phyloP scores from a whole-genome alignment of 2,329 filamentous ascomycete genomes.

The Endocalyx cinctus region DNA sequence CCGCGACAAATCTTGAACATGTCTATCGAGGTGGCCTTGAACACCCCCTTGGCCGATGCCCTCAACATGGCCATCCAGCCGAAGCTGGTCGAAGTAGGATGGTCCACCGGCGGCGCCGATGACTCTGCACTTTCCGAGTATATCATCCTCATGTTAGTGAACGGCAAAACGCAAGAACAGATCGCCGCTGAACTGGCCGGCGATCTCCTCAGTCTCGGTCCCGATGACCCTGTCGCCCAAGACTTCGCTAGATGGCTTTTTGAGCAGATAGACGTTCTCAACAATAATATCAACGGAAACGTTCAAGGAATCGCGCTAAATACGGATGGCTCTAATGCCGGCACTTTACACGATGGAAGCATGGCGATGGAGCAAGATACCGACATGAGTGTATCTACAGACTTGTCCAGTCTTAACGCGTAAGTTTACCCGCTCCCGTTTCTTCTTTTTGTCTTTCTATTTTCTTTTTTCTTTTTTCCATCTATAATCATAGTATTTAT shows the following conservation, averaged over 20 bases:
- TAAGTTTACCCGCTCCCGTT: conserved; percentile 37
- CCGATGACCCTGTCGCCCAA: conserved; percentile 76
- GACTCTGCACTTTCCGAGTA: conserved; percentile 89
- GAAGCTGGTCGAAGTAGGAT: conserved; percentile 89
- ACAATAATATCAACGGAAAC: conserved; percentile 55
- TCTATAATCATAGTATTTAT: too few species aligned
- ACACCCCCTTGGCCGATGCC: conserved; percentile 79
- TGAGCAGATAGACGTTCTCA: conserved; percentile 68
- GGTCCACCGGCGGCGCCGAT: conserved; percentile 73
- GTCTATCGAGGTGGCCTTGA: conserved; percentile 71
- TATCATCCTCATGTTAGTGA: conserved; percentile 94
- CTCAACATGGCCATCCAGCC: conserved; percentile 79
- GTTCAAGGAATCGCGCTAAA: conserved; percentile 28
- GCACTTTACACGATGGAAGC: conserved; percentile 16
- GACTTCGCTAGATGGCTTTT: conserved; percentile 95
- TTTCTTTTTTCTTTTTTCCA: too few species aligned
- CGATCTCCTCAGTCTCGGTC: conserved; percentile 76
- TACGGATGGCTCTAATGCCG: conserved; percentile 17
- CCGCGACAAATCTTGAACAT: conserved; percentile 55
- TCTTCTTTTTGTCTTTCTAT: background rate
- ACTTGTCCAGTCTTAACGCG: conserved; percentile 49
- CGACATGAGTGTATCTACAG: conserved; percentile 62
- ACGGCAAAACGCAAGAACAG: conserved; percentile 87
- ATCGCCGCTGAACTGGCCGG: conserved; percentile 83
- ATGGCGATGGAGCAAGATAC: conserved; percentile 54